Base-by-base conservation (phyloP, 257 asterid species). In the Dorcoceras hygrometricum region DNA sequence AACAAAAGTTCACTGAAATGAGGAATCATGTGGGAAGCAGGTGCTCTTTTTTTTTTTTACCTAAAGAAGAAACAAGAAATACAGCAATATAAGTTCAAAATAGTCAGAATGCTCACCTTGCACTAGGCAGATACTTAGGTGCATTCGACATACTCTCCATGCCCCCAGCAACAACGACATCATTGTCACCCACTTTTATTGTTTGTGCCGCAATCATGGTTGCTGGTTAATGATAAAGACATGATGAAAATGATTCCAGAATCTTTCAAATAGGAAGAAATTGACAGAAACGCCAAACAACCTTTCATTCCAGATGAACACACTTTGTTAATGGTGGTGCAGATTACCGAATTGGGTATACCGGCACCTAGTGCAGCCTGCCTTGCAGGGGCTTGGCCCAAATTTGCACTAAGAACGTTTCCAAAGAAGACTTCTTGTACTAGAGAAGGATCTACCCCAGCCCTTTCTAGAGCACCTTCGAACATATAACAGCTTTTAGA, bases 321-420 rank as follows among this genome's bases (percentile, higher is more conserved):
- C 10, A 93, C 99, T 88, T 93, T 93, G 76, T 93, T 90, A 71
- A 93, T 74, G 66, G 95, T 84, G 25, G 97, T 93, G 86, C 99
- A 93, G 80, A 83, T 67, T n/a, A 86, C 99, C 4, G 96, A 82
- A 67, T 83, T 61, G 19, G 97, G 99, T 69, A 93, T 65, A 22
- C 96, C 96, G 11, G 97, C 99, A 74, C 96, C 97, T 63, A 93
- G 77, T 56, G 97, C 97, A 71, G 96, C 97, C 76, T 93, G 98
- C 77, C 97, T 83, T n/a, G 98, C 98, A 16, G 98, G 98, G 74
- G 98, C 98, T 83, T 89, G 98, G 71, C 98, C 98, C 83, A 93
- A 84, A 81, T 93, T 93, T n/a, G 97, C 96, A 71, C 94, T 81
- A 24, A 93, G 93, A 72, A 93, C 97, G 75, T 93, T 93, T 57